Evolutionary conservation across 225 moss, liverwort and hornwort genomes (phyloP).

Genomic region (Marchantia polymorpha): DNA sequence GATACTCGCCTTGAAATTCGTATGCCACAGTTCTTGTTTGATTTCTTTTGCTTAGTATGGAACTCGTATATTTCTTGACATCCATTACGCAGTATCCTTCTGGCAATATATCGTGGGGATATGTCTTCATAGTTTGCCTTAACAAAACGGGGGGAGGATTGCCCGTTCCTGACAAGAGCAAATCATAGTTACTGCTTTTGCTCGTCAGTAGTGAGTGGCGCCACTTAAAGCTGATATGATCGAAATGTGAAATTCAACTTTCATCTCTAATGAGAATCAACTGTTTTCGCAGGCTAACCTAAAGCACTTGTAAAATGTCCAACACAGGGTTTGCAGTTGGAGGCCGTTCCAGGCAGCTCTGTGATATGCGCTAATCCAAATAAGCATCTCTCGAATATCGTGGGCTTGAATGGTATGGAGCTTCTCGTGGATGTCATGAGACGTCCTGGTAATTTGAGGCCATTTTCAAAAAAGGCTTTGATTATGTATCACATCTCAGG

Average conservation of each 20-base stretch:
- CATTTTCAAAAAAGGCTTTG: constrained; percentile 81
- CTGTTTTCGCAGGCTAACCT: background rate
- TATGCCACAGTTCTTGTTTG: too few relatives aligned
- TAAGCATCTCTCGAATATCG: constrained; percentile 93
- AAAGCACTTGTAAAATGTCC: constrained; percentile 17
- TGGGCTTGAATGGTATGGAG: constrained; percentile 82
- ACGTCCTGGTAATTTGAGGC: constrained; percentile 89
- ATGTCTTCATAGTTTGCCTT: too few relatives aligned
- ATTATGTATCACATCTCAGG: constrained; percentile 98
- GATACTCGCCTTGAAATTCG: too few relatives aligned
- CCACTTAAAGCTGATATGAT: background rate
- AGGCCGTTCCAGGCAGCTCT: constrained; percentile 83
- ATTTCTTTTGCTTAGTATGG: too few relatives aligned
- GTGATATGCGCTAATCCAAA: constrained; percentile 89
- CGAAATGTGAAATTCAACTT: background rate
- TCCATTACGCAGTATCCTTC: too few relatives aligned
- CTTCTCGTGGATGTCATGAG: constrained; percentile 90
- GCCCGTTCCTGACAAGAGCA: background rate
- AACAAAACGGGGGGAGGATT: background rate
- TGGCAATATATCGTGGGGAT: too few relatives aligned
- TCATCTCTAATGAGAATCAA: background rate
- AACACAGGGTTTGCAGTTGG: constrained; percentile 84
- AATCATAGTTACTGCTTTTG: background rate
- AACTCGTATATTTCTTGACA: too few relatives aligned
- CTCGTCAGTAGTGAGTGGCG: background rate